Evolutionary conservation across 2,329 filamentous ascomycete species (phyloP).

Genomic region (Domatiomyces catenatus): DNA sequence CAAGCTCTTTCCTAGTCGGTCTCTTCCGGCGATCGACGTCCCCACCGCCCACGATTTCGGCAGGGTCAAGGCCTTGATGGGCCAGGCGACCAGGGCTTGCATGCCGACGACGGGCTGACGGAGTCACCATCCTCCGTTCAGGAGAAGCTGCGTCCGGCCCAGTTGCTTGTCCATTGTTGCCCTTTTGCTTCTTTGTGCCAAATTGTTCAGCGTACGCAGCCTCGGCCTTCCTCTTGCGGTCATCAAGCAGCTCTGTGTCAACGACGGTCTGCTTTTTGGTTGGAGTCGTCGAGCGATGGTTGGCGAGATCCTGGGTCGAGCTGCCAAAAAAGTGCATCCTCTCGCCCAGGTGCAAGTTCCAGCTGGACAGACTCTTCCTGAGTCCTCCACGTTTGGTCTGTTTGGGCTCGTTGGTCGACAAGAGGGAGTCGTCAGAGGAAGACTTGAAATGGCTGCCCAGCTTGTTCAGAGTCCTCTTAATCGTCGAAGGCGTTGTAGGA

Average conservation of each 20-base stretch:
- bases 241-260: constrained; percentile 11
- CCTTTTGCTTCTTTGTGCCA: constrained; percentile 15
- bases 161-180: constrained; percentile 3
- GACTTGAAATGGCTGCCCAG: constrained; percentile 10
- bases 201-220: constrained; percentile 16
- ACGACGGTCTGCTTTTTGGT: constrained; percentile 1
- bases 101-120: not conserved
- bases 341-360: constrained; percentile 10
- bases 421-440: constrained; percentile 1
- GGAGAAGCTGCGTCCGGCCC: not conserved
- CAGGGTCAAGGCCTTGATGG: not conserved
- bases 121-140: not conserved
- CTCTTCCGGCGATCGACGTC: constrained; percentile 14
- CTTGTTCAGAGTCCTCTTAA: constrained; percentile 11
- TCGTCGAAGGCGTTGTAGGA: constrained; percentile 9
- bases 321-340: constrained; percentile 4
- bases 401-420: constrained; percentile 2
- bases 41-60: not conserved
- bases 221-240: constrained; percentile 18
- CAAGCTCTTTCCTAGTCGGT: constrained; percentile 11
- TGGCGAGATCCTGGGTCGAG: constrained; percentile 2
- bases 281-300: not conserved
- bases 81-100: not conserved
- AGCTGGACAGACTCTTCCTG: constrained; percentile 16
- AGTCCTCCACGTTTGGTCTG: constrained; percentile 11